Base-by-base conservation (phyloP, 371 early-diverging fungal genomes). In the Catenaria anguillulae region DNA sequence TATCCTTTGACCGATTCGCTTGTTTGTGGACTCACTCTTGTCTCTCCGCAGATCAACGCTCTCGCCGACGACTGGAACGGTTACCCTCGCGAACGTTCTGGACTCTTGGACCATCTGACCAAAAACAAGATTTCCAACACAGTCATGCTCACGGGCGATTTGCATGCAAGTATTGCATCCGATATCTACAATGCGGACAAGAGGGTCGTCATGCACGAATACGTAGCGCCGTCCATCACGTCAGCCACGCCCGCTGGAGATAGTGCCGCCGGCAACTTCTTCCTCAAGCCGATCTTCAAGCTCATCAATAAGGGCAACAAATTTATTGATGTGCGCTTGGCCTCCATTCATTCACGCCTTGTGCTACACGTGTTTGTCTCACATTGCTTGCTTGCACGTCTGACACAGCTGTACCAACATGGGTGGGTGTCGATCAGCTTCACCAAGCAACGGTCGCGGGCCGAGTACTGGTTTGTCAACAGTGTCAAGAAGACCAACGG, bases 171-270 rank as follows among this genome's bases (percentile, higher is more conserved):
- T 0, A 34, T 58, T 12, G 42, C 58, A 0, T 36, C 42, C 0
- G 42, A 42, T 10, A 33, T 58, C 6, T 55, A n/a, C 55, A 33
- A 23, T 12, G 58, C 34, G 2, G 10, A 31, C 0, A 40, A 40
- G 10, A 17, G 58, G 5, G 33, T 34, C 26, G 42, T 58, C 2
- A 42, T 42, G 37, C 5, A 33, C 37, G 58, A 58, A 13, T 58
- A 23, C 29, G 58, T 58, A 12, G 42, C 24, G 4, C 58, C 58
- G 34, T 58, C 58, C 5, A 19, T 58, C 58, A 58, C 58, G 42
- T 58, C 58, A 1, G 58, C 29, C 34, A n/a, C 37, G 36, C 58
- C 58, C 24, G 34, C 19, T 12, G 12, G 13, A 6, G 58, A 58
- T 12, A 29, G 10, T 13, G 50, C 4, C 1, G 5, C 12, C 5